phyloP scores from a whole-genome alignment of 2,329 filamentous ascomycete genomes.

The Sodiomyces alkalinus region DNA sequence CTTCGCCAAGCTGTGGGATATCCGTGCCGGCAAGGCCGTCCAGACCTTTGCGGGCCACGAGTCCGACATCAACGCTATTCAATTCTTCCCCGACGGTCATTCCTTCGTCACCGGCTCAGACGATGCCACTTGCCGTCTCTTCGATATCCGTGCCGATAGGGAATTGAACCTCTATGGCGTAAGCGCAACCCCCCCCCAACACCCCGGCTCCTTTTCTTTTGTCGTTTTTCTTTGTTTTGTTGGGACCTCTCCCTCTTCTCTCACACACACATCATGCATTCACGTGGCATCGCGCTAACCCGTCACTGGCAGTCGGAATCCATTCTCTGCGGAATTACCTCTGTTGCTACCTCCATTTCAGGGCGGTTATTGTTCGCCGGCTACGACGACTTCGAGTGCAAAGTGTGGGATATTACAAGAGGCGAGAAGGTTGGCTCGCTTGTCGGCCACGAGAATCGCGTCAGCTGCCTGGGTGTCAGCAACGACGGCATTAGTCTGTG shows the following conservation, averaged over 20 bases:
- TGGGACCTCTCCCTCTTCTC: background rate
- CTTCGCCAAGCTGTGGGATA: conserved; percentile 98
- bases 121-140: conserved; percentile 90
- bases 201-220: too few species aligned
- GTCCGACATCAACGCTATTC: conserved; percentile 98
- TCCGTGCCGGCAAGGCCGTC: conserved; percentile 91
- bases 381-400: conserved; percentile 99
- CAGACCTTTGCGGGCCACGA: conserved; percentile 98
- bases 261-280: background rate
- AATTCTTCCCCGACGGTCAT: conserved; percentile 98
- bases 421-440: conserved; percentile 95
- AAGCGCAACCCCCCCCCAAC: conserved; percentile 18
- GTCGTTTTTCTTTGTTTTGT: background rate
- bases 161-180: conserved; percentile 55
- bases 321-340: conserved; percentile 94
- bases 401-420: conserved; percentile 96
- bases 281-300: conserved; percentile 7
- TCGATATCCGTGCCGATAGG: conserved; percentile 92
- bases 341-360: conserved; percentile 93
- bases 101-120: conserved; percentile 97
- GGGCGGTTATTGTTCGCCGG: conserved; percentile 89
- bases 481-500: conserved; percentile 98
- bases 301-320: conserved; percentile 61
- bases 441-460: conserved; percentile 94
- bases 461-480: conserved; percentile 96